Evolutionary conservation across 257 asterid species (phyloP), one percentile per base, ranked within the genome.

Genomic region (Lycium barbarum): DNA sequence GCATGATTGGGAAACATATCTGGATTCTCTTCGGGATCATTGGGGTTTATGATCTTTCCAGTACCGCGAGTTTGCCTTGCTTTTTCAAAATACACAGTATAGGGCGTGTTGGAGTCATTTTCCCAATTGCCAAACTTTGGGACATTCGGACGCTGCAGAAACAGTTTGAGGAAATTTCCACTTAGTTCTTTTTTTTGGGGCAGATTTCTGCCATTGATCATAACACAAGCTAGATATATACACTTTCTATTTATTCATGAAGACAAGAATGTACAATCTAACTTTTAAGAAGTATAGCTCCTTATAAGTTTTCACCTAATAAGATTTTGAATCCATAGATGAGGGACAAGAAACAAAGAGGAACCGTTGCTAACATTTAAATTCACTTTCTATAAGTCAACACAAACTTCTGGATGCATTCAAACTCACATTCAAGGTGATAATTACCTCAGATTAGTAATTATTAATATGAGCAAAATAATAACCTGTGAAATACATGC

Each of bases 81-180:
- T 84, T 94, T 92, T 0, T 92, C 95, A 45, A 95, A 95, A 87
- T 86, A 92, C 8, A 90, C 89, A 0, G 98, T 92, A 92, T 93
- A 93, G 9, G 98, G 98, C 26, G 91, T 96, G 43, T 87, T 80
- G 59, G 90, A 90, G 6, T 90, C 94, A 13, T 72, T 84, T n/a
- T 93, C 96, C 98, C 98, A 95, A 86, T 93, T 89, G 58, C 98
- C 98, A 58, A 93, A 95, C 87, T 91, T 83, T 2, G 98, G 97
- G 80, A 95, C 97, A 83, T 35, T 90, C 43, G 94, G 47, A 36
- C 94, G 90, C 93, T 95, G 95, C 83, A 81, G 70, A 20, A n/a
- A 57, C 51, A 83, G 81, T 62, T 49, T 8, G 12, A 49, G 26
- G 14, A 22, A 51, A 76, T 15, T 13, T 76, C 62, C 10, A 76